Base-by-base conservation (phyloP, 257 asterid genomes). In the Fraxinus quadrangulata region DNA sequence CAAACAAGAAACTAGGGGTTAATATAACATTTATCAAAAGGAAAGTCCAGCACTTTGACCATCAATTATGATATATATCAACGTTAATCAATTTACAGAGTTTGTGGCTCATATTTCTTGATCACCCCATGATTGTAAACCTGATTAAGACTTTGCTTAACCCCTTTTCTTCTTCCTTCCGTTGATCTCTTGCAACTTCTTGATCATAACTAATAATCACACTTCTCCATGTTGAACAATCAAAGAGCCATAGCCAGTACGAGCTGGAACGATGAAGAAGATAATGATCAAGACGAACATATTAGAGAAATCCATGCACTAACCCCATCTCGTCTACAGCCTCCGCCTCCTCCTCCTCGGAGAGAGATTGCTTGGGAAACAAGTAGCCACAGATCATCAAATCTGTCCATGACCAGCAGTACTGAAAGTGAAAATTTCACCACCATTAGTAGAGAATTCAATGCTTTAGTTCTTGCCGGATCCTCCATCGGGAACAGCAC, bases 331-430 rank as follows among this genome's bases (percentile, higher is more conserved):
- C 42, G 36, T 30, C 77, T 81, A 12, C 17, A 85, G 73, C 84
- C 77, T 65, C 71, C 59, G 67, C 81, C 81, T 0, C 79, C 84
- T 0, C 81, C 81, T 0, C 79, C 84, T 0, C 86, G 75, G 17
- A 83, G 81, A 39, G 45, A 63, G 69, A 63, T 63, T 63, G 2
- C 88, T 3, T 86, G 92, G 93, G 96, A 88, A 59, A 78, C 89
- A 2, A 61, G 82, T 75, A 70, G 71, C 76, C 70, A 78, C 17
- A 33, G 54, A 33, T 78, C 81, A 26, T 78, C 81, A 56, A 49
- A 68, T 12, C 75, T 54, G 23, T 77, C 81, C 23, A 1, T 54
- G 51, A 9, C 74, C 19, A 36, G 69, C 65, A 40, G 37, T 75
- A 39, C 8, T 40, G 24, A 40, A 24, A 84, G 45, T 12, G 82